Conservation (phyloP, 148 eudicot species). For the Amaranthus hypochondriacus region DNA sequence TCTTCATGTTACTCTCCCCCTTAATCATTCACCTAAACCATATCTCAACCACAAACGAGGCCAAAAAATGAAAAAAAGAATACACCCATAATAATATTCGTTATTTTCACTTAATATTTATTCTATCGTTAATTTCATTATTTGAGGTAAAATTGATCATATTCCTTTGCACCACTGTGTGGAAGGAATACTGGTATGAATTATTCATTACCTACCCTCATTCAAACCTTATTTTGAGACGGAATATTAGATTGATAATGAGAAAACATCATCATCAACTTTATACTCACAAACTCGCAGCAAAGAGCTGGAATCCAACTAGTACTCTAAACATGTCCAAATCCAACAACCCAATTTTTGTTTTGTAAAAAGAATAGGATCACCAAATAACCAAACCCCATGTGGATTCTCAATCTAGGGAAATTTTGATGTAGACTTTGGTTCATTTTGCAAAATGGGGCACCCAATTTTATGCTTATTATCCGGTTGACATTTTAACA, state of each 20-base stretch:
- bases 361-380: slow-evolving; percentile 15
- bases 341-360: neutral
- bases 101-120: no score
- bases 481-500: slow-evolving; percentile 4
- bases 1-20: slow-evolving; percentile 9
- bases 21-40: slow-evolving; percentile 23
- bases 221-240: no score
- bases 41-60: neutral
- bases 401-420: slow-evolving; percentile 24
- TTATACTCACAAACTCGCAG: neutral
- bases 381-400: slow-evolving; percentile 21
- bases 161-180: no score
- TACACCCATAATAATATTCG: neutral
- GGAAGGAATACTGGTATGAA: no score
- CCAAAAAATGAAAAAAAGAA: neutral
- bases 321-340: neutral
- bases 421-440: slow-evolving; percentile 16
- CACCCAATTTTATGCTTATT: neutral
- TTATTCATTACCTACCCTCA: no score
- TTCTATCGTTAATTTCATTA: no score
- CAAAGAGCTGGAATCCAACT: slow-evolving; percentile 11
- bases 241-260: no score
- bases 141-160: no score
- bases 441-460: neutral
- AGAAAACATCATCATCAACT: no score